Evolutionary conservation across 2,329 filamentous ascomycete species (phyloP).

Genomic region (Phoma sp.): DNA sequence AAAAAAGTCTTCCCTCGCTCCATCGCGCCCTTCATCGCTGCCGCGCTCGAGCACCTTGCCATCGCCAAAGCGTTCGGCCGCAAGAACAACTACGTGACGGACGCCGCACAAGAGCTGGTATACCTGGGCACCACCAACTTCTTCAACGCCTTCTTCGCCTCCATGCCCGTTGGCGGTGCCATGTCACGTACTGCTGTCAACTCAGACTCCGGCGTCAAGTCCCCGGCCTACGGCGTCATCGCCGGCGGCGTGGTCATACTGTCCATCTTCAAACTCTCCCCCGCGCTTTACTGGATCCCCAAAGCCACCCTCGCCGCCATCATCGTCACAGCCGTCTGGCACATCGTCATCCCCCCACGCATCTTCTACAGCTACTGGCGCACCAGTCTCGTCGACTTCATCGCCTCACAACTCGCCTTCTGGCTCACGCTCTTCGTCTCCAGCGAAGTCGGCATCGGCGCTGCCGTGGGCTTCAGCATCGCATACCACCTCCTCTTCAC

Average conservation of each 20-base stretch:
- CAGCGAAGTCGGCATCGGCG: slow-evolving; percentile 65
- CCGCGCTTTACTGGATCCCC: slow-evolving; percentile 70
- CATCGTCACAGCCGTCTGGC: slow-evolving; percentile 69
- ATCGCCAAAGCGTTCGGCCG: slow-evolving; percentile 69
- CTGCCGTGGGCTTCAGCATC: slow-evolving; percentile 59
- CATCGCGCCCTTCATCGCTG: slow-evolving; percentile 67
- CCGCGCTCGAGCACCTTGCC: slow-evolving; percentile 67
- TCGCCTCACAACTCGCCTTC: slow-evolving; percentile 67
- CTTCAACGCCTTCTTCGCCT: slow-evolving; percentile 68
- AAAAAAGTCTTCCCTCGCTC: slow-evolving; percentile 60
- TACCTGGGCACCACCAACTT: slow-evolving; percentile 68
- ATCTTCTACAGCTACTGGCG: slow-evolving; percentile 70
- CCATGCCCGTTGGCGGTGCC: slow-evolving; percentile 69
- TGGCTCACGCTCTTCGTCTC: slow-evolving; percentile 68
- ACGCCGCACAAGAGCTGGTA: slow-evolving; percentile 69
- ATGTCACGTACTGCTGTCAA: slow-evolving; percentile 73
- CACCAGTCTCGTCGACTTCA: slow-evolving; percentile 68
- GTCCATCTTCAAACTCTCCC: slow-evolving; percentile 66
- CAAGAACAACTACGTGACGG: slow-evolving; percentile 66
- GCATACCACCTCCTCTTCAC: slow-evolving; percentile 63
- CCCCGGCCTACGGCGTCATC: slow-evolving; percentile 65
- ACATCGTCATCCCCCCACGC: slow-evolving; percentile 63
- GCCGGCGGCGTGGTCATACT: slow-evolving; percentile 67
- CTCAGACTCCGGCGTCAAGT: slow-evolving; percentile 67
- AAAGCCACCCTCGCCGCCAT: slow-evolving; percentile 69